phyloP scores from a whole-genome alignment of 768 basidiomycete genomes.

The Kwoniella dejecticola region DNA sequence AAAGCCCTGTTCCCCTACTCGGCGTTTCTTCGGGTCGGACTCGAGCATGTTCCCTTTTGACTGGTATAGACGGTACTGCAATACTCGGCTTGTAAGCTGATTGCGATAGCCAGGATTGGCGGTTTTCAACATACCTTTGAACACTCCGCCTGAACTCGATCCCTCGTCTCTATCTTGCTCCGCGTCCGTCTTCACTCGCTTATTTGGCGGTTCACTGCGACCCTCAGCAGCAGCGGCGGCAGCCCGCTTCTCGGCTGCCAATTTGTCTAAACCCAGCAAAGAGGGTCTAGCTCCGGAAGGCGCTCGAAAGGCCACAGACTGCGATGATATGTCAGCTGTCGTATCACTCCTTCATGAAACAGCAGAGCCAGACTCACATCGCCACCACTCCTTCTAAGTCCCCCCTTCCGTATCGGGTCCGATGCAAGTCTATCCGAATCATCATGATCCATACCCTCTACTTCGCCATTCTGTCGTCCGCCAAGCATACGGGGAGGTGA shows the following conservation, averaged over 20 bases:
- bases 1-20: conserved; percentile 86
- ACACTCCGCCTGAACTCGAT: conserved; percentile 63
- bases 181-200: conserved; percentile 69
- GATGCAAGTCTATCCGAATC: conserved; percentile 82
- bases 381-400: conserved; percentile 68
- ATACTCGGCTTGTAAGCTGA: background rate
- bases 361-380: no score
- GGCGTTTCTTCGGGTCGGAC: conserved; percentile 87
- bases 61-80: conserved; percentile 76
- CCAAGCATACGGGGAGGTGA: conserved; percentile 49
- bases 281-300: conserved; percentile 75
- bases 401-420: conserved; percentile 74
- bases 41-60: conserved; percentile 64
- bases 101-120: background rate
- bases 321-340: conserved; percentile 15
- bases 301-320: conserved; percentile 80
- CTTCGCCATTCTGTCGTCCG: conserved; percentile 33
- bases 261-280: conserved; percentile 78
- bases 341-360: no score
- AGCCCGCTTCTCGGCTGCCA: conserved; percentile 81
- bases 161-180: conserved; percentile 56
- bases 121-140: conserved; percentile 70
- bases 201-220: conserved; percentile 56
- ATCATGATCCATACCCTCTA: conserved; percentile 75
- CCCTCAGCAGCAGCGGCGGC: conserved; percentile 61